Evolutionary conservation across 2,329 filamentous ascomycete genomes (phyloP), one percentile per base, ranked within the genome.

Genomic region (Nannizziopsis arthrosporioides): DNA sequence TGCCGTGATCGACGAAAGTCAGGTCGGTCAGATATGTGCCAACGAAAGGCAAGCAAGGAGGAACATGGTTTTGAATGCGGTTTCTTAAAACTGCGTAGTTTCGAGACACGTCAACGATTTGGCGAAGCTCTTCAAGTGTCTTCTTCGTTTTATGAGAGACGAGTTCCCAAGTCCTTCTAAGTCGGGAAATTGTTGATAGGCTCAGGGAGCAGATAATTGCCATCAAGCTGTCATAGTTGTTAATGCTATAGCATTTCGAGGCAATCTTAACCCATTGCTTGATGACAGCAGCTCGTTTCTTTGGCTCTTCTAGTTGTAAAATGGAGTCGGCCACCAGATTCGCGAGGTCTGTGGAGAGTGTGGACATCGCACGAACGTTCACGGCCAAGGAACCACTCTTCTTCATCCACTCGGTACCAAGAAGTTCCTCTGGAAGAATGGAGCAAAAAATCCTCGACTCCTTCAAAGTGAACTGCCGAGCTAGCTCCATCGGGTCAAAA

Each of bases 201-300:
- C 94, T 94, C 42, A 98, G 69, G 8, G 85, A 89, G 71, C 89
- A 95, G 59, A 94, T 87, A 57, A 98, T 94, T 6, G 92, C 88
- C 88, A 96, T 95, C 9, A 98, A 71, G 0, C 87, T 86, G 61
- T 98, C 90, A 58, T 95, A 98, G 68, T 98, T 98, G 69, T 92
- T 84, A 19, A 96, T 75, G 59, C 92, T 85, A 4, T 93, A 72
- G 55, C 87, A 94, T 58, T 85, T 85, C 57, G 84, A 77, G 0
- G 86, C 87, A 56, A 96, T 81, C 73, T 96, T 98, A 63, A 95
- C 85, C 92, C 92, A 98, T 58, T 96, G 89, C 71, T 98, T 96
- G 69, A 98, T 92, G 45, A 88, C 79, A 1, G 77, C 71, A 0
- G 92, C 90, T 19, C 92, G 80, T 71, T 90, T 94, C 76, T 96